Conservation (phyloP, 1,284 basidiomycete species). For the Dichomitus squalens region DNA sequence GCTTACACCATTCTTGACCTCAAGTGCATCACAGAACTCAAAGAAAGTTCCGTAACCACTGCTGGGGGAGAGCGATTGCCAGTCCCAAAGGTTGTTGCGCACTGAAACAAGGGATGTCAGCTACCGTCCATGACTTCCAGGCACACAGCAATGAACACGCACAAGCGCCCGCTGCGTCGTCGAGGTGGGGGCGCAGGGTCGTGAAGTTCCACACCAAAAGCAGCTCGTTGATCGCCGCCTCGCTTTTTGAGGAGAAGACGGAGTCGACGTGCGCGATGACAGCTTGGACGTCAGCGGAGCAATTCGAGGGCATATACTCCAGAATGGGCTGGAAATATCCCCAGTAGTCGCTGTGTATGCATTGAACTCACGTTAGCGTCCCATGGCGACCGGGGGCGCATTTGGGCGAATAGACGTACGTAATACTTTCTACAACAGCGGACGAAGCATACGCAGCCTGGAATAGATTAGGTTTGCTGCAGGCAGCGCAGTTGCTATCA, state of each 20-base stretch:
- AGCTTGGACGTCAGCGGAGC: conserved; percentile 70
- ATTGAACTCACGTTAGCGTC: background rate
- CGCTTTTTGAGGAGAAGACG: conserved; percentile 49
- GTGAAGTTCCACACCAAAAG: conserved; percentile 63
- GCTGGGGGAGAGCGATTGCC: conserved; percentile 58
- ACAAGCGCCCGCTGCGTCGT: conserved; percentile 69
- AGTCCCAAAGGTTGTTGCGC: conserved; percentile 54
- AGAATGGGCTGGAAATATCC: conserved; percentile 72
- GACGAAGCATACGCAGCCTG: conserved; percentile 72
- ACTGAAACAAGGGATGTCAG: conserved; percentile 33
- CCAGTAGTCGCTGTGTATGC: conserved; percentile 51
- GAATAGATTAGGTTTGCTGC: conserved; percentile 67
- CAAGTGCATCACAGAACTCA: conserved; percentile 72
- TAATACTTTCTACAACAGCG: conserved; percentile 68
- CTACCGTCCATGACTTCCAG: background rate
- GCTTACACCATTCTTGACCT: conserved; percentile 62
- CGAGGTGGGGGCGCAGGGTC: conserved; percentile 52
- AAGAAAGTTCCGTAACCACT: conserved; percentile 51
- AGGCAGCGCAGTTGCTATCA: background rate
- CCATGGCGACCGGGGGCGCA: background rate
- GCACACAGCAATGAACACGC: conserved; percentile 14
- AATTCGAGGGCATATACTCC: conserved; percentile 71
- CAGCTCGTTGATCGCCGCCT: conserved; percentile 48
- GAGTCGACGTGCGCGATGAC: conserved; percentile 65
- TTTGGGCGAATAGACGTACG: conserved; percentile 38